Evolutionary conservation across 441 rosid genomes (phyloP).

Genomic region (Geranium incanum): DNA sequence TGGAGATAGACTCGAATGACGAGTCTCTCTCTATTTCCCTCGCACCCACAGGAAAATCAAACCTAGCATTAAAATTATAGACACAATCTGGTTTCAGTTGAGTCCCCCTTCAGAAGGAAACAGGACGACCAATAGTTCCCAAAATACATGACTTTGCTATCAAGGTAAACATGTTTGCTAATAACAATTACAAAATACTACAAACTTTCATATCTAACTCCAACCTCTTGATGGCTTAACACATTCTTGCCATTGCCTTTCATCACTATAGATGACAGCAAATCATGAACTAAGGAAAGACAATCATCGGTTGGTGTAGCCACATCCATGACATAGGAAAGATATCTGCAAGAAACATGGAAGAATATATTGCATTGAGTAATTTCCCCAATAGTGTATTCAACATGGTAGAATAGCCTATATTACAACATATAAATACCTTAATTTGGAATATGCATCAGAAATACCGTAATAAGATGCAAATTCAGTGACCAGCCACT

Average conservation of each 20-base stretch:
- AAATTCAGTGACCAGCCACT: slow-evolving; percentile 90
- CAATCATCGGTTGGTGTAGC: slow-evolving; percentile 97
- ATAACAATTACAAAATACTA: neutral
- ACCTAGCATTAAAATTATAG: neutral
- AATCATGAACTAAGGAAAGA: slow-evolving; percentile 72
- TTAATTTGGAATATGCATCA: slow-evolving; percentile 74
- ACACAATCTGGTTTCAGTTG: neutral
- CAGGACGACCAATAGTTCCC: slow-evolving; percentile 2
- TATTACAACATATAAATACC: slow-evolving; percentile 34
- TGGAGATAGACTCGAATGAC: neutral
- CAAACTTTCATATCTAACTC: slow-evolving; percentile 7
- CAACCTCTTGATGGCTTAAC: slow-evolving; percentile 96
- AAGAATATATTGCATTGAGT: slow-evolving; percentile 12
- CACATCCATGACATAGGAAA: slow-evolving; percentile 93
- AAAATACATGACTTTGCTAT: neutral
- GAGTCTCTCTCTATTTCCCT: neutral
- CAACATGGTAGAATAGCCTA: slow-evolving; percentile 3
- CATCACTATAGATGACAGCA: slow-evolving; percentile 74
- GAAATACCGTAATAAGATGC: slow-evolving; percentile 93
- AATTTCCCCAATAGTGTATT: neutral
- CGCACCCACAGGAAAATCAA: neutral
- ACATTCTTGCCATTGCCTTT: slow-evolving; percentile 68
- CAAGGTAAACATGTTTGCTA: neutral
- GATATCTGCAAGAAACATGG: slow-evolving; percentile 47
- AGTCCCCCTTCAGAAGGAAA: neutral